phyloP scores from a whole-genome alignment of 352 stramenopile genomes.

The Globisporangium canariense region DNA sequence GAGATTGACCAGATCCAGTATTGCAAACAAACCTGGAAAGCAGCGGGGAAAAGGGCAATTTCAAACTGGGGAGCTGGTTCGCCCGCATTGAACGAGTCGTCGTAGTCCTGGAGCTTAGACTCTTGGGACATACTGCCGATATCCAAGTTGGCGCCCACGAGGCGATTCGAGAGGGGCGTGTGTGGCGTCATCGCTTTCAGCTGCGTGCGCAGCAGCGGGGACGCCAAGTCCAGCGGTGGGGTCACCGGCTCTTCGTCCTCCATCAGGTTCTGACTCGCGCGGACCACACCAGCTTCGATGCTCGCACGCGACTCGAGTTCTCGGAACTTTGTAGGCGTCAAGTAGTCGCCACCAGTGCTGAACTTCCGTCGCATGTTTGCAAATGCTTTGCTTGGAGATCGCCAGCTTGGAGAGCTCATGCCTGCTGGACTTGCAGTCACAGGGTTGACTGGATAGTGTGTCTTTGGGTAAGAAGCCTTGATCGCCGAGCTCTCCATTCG shows the following conservation, averaged over 20 bases:
- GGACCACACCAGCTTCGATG: conserved; percentile 30
- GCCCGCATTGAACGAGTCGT: conserved; percentile 62
- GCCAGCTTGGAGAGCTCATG: conserved; percentile 13
- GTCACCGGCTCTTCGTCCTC: conserved; percentile 60
- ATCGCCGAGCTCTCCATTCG: conserved; percentile 22
- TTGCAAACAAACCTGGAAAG: conserved; percentile 57
- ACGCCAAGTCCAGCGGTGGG: conserved; percentile 66
- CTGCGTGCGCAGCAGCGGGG: conserved; percentile 71
- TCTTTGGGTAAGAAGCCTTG: conserved; percentile 43
- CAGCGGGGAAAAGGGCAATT: conserved; percentile 59
- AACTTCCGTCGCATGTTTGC: conserved; percentile 68
- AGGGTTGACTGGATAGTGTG: conserved; percentile 32
- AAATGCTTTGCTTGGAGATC: conserved; percentile 22
- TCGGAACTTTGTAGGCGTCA: conserved; percentile 37
- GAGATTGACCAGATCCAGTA: neutral
- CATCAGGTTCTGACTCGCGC: conserved; percentile 27
- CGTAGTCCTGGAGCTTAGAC: conserved; percentile 57
- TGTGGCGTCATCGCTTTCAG: conserved; percentile 83
- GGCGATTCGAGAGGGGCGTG: conserved; percentile 79
- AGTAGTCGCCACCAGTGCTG: conserved; percentile 41
- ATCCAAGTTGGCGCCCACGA: conserved; percentile 74
- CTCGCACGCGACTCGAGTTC: conserved; percentile 24
- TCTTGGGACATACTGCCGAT: conserved; percentile 71
- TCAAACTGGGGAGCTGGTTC: conserved; percentile 71
- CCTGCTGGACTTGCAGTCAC: conserved; percentile 23